These are phyloP conservation scores for Fusarium napiforme DNA, from an alignment of 2,329 filamentous ascomycete species.

Conservation along the genomic window DNA sequence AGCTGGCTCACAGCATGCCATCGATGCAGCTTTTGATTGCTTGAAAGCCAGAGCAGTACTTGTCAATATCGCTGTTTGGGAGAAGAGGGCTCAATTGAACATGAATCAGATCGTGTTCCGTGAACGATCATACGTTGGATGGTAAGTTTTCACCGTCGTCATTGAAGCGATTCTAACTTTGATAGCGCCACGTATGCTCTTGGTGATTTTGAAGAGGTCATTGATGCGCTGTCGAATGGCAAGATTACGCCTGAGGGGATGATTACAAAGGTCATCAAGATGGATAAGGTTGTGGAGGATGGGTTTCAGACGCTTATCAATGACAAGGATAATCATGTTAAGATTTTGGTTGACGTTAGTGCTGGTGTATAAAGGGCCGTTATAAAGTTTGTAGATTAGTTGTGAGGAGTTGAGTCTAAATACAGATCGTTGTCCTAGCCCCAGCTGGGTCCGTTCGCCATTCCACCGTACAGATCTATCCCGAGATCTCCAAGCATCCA, in stretches of 20 bases:
- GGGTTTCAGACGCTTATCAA: constrained; percentile 9
- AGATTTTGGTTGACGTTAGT: constrained; percentile 16
- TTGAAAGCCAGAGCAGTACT: constrained; percentile 6
- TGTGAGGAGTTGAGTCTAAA: background rate
- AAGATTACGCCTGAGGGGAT: constrained; percentile 8
- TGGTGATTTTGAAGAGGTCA: constrained; percentile 18
- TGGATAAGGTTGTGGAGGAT: constrained; percentile 21
- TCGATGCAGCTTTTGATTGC: constrained; percentile 14
- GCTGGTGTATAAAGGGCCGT: background rate
- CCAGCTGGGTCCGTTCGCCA: background rate
- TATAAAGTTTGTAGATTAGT: background rate
- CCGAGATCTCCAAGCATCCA: background rate
- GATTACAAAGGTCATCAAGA: constrained; percentile 28
- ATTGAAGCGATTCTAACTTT: background rate
- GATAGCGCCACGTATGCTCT: background rate
- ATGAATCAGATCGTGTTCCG: constrained; percentile 28
- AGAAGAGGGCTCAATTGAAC: constrained; percentile 16
- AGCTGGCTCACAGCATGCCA: constrained; percentile 8
- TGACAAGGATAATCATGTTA: constrained; percentile 23
- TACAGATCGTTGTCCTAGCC: accelerated
- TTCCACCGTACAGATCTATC: background rate
- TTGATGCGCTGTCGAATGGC: constrained; percentile 9
- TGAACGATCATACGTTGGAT: constrained; percentile 18
- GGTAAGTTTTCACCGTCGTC: background rate
- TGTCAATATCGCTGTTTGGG: constrained; percentile 22